phyloP scores from a whole-genome alignment of 768 basidiomycete species.

The Wakefieldia striispora region DNA sequence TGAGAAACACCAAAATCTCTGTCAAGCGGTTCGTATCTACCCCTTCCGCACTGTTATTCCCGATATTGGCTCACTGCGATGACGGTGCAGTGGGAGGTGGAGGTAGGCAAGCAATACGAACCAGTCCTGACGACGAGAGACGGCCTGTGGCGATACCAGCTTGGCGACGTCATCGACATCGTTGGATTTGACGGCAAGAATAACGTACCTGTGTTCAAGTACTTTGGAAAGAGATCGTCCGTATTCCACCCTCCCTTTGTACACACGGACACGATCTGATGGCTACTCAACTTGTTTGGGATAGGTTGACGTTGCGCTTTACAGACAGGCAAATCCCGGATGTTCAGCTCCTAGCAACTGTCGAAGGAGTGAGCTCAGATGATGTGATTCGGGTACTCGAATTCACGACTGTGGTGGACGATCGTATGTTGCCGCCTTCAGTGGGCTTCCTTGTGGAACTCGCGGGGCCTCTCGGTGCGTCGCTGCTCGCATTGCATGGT shows the following conservation, averaged over 20 bases:
- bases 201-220: constrained; percentile 10
- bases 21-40: constrained; percentile 1
- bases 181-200: constrained; percentile 9
- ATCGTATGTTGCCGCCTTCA: neutral
- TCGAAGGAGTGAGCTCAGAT: neutral
- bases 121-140: constrained; percentile 18
- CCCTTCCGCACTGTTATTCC: too few species aligned
- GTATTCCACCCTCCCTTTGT: neutral
- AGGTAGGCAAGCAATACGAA: constrained; percentile 17
- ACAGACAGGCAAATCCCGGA: constrained; percentile 4
- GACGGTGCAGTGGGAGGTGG: constrained; percentile 12
- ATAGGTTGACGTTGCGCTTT: constrained; percentile 9
- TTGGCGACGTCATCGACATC: constrained; percentile 17
- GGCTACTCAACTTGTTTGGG: neutral
- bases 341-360: constrained; percentile 5
- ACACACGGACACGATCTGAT: too few species aligned
- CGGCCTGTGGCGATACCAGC: constrained; percentile 22
- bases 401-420: constrained; percentile 15
- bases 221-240: constrained; percentile 16
- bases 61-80: neutral
- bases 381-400: constrained; percentile 7
- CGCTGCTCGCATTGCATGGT: too few species aligned
- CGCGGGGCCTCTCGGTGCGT: constrained; percentile 11
- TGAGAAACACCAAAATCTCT: neutral
- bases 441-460: constrained; percentile 19